Evolutionary conservation across 1,284 basidiomycete genomes (phyloP).

Genomic region (Fomitopsis palustris): DNA sequence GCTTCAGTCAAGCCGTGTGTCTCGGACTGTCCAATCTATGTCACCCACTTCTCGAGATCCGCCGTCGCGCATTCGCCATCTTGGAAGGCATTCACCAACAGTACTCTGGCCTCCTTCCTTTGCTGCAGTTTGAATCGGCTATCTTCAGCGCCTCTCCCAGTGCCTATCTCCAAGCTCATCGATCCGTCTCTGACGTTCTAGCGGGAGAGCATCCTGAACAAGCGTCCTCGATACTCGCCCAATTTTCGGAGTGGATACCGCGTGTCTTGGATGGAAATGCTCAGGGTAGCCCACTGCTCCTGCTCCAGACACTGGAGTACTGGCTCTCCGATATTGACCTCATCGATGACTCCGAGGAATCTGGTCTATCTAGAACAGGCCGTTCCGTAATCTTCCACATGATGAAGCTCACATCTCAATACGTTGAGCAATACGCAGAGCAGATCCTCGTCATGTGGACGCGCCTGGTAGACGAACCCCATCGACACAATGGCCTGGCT

Average conservation of each 20-base stretch:
- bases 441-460: conserved; percentile 85
- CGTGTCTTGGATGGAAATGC: conserved; percentile 56
- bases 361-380: conserved; percentile 56
- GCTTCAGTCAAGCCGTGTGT: conserved; percentile 76
- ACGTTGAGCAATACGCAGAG: conserved; percentile 74
- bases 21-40: conserved; percentile 85
- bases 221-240: conserved; percentile 65
- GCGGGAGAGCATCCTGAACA: conserved; percentile 79
- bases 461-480: conserved; percentile 67
- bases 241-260: conserved; percentile 74
- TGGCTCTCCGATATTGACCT: conserved; percentile 80
- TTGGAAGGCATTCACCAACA: conserved; percentile 74
- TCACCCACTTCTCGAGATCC: conserved; percentile 65
- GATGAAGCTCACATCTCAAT: conserved; percentile 80
- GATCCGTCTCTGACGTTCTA: conserved; percentile 73
- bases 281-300: conserved; percentile 47
- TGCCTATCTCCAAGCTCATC: conserved; percentile 81
- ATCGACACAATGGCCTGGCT: conserved; percentile 75
- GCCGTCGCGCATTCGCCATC: conserved; percentile 77
- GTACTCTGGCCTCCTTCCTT: conserved; percentile 53
- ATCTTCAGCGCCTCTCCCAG: conserved; percentile 72
- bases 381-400: conserved; percentile 78
- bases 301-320: conserved; percentile 72
- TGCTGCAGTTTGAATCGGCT: conserved; percentile 75
- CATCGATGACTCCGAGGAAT: conserved; percentile 52